phyloP scores from a whole-genome alignment of 768 basidiomycete genomes.

The Boletus subcaerulescens region DNA sequence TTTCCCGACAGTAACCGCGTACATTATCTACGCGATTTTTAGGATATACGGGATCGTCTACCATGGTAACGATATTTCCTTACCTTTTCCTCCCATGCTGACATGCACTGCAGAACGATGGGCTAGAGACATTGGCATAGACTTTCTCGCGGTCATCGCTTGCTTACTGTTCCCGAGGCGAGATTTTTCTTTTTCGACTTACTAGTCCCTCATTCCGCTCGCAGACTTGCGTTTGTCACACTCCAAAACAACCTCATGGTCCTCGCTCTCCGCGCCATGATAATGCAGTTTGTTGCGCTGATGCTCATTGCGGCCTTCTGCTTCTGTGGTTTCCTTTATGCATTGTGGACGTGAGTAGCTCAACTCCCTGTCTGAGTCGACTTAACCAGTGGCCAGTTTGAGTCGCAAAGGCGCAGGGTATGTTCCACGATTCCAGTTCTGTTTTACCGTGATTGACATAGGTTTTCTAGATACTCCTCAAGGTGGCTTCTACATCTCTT shows the following conservation, averaged over 20 bases:
- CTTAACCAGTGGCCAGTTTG: constrained; percentile 41
- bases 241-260: constrained; percentile 80
- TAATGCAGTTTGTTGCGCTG: constrained; percentile 80
- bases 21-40: constrained; percentile 69
- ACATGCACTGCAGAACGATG: constrained; percentile 45
- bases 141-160: constrained; percentile 85
- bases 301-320: constrained; percentile 88
- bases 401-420: constrained; percentile 60
- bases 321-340: constrained; percentile 91
- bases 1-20: constrained; percentile 62
- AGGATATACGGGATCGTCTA: constrained; percentile 73
- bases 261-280: constrained; percentile 85
- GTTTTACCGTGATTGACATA: constrained; percentile 5
- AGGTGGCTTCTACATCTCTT: constrained; percentile 30
- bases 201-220: neutral
- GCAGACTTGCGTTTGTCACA: constrained; percentile 86
- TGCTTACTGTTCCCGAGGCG: constrained; percentile 88
- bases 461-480: constrained; percentile 27
- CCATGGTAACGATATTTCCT: constrained; percentile 41
- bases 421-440: constrained; percentile 15
- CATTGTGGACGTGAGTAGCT: constrained; percentile 81
- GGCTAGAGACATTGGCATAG: constrained; percentile 71
- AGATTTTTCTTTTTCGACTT: constrained; percentile 3
- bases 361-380: neutral
- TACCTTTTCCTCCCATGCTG: neutral